Percentiles rank a stretch among this genome's conserved stretches.
These are phyloP conservation scores for Penicillium sp. DNA, from an alignment of 2,329 filamentous ascomycete species.

Conservation along the genomic window DNA sequence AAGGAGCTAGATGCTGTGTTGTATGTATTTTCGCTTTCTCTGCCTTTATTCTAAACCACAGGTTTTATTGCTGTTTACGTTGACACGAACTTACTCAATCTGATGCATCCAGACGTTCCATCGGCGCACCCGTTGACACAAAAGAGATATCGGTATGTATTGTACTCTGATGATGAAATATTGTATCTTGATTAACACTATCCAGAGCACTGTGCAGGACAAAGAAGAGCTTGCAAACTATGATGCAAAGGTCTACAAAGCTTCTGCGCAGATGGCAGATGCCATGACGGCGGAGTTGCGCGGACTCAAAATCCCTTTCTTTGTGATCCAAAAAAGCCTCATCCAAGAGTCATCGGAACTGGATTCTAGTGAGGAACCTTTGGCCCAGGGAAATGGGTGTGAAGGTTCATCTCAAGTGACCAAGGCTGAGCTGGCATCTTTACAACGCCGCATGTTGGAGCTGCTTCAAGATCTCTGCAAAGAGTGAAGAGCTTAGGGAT, in stretches of 20 bases:
- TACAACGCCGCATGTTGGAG: conserved; percentile 49
- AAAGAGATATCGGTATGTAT: conserved; percentile 31
- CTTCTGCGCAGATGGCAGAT: conserved; percentile 56
- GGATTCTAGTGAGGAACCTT: background rate
- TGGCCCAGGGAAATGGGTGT: background rate
- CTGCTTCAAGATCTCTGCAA: conserved; percentile 50
- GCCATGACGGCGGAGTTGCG: conserved; percentile 55
- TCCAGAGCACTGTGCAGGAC: conserved; percentile 46
- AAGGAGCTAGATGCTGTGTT: conserved; percentile 53
- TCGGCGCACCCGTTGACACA: conserved; percentile 41
- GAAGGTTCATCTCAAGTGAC: conserved; percentile 28
- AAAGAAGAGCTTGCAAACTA: conserved; percentile 54
- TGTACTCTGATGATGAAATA: background rate
- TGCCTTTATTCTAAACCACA: background rate
- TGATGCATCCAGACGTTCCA: conserved; percentile 37
- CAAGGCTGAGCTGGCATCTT: conserved; percentile 39
- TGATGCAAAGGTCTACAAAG: conserved; percentile 60
- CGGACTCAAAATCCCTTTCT: conserved; percentile 58
- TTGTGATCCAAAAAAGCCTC: conserved; percentile 48
- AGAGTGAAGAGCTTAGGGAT: conserved; percentile 21
- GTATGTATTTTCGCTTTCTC: conserved; percentile 38
- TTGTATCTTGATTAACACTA: background rate
- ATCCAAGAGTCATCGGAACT: conserved; percentile 27
- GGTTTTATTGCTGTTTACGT: background rate
- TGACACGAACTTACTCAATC: background rate